Base-by-base conservation (phyloP, 345 rosid genomes). In the Raphanus sativus region DNA sequence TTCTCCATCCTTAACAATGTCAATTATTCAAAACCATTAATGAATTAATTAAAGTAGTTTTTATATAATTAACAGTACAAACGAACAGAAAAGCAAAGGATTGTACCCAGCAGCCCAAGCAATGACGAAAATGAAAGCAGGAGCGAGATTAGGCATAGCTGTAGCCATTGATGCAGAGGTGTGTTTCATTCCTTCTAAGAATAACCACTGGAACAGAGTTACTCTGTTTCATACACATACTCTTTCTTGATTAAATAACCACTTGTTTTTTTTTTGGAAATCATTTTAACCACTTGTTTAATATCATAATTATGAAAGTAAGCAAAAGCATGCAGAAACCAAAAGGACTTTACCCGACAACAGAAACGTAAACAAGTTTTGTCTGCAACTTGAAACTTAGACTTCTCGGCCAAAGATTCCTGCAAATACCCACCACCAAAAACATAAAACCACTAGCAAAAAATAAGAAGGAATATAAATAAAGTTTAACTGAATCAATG, bases 111-210 rank as follows among this genome's bases (percentile, higher is more conserved):
- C 71, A 76, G 78, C 62, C 98, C 99, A 93, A 33, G 98, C 98
- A 42, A 93, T 96, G 67, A 87, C 61, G 69, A 96, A 96, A 68
- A 96, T 91, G 32, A 96, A 79, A 38, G 90, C 98, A 0, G 98
- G 99, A 77, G 91, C 89, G 24, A 96, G 92, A 81, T 96, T 96
- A 34, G 95, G 96, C 99, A 96, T 96, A 59, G 99, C 96, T 45
- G 98, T 93, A 8, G 98, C 99, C 82, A 93, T 69, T 71, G 97
- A 88, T 24, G 99, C 93, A 52, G 98, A 93, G 2, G 99, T 93
- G 33, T 87, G 83, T 75, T 88, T 76, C 68, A 96, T 89, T 62
- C 98, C 98, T 78, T 91, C 75, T 21, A 96, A 84, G 79, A 84
- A 90, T 32, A 93, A 73, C 50, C 86, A 74, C 70, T 96, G 98